Base-by-base conservation (phyloP, 192 early-diverging fungal genomes). In the Entomortierella lignicola region DNA sequence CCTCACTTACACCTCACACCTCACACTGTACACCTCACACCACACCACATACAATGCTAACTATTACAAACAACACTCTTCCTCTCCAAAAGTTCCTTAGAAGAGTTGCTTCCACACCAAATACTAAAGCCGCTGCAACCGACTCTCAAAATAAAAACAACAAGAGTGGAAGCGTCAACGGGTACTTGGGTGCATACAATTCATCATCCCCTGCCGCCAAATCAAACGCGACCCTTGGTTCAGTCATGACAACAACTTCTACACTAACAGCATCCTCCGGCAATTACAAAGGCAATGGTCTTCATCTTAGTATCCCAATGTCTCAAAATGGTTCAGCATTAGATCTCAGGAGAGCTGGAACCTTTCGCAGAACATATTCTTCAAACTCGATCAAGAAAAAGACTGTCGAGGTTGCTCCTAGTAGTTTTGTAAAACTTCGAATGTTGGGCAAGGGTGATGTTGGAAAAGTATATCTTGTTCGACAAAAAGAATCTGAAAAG, bases 371-470 rank as follows among this genome's bases (percentile, higher is more conserved):
- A 26, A 94, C 91, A 25, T 94, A 94, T 77, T 96, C 95, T 44
- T 86, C 89, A 57, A 92, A 89, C 72, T 93, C 91, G 30, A 91
- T 96, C 79, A 93, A 91, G 77, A 86, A 96, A 50, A 89, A 91
- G 59, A 87, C 92, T 32, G 87, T 91, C 25, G 87, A 96, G 71
- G 97, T 98, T 1, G 87, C 90, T 20, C 97, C 98, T 4, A 91
- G 84, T 56, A 92, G 92, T 74, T 99, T 98, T 84, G 83, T 81
- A 27, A 98, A 98, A 77, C 86, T 98, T 61, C 86, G 92, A 81
- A 72, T 99, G 65, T 87, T 99, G 34, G 98, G 98, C 55, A 97
- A 97, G 81, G 98, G 98, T 39, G 98, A 98, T 73, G 98, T 99
- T 26, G 98, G 97, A 20, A 96, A 93, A 71, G 98, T 99, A 4